Base-by-base conservation (phyloP, 139 green algal genomes). In the Chlamydomonas applanata region DNA sequence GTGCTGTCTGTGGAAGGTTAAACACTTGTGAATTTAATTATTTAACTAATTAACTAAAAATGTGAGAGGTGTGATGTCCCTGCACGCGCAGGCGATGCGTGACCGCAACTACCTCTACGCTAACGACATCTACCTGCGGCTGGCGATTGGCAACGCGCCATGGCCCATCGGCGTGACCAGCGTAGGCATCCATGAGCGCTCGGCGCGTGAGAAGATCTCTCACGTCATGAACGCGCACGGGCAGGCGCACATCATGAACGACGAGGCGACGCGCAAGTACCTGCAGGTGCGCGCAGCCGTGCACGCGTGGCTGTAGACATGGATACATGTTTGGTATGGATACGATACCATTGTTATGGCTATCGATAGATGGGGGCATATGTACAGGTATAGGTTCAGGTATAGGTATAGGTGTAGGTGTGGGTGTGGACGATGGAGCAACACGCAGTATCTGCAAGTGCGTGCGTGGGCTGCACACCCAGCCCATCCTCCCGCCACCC, bases 191-290 rank as follows among this genome's bases (percentile, higher is more conserved):
- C 93, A 98, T 89, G 96, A 98, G 85, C 92, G 96, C 25, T 92
- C 86, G 1, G 92, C 95, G 1, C 91, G 96, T 29, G 96, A 99
- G 83, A 98, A 99, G 81, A 99, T 99, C 73, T 92, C 87, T 0
- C 88, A 90, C 73, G 79, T 85, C 29, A 85, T 85, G 73, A 91
- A 92, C 68, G 74, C 61, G 63, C 90, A 83, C 71, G 84, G 85
- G 30, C 77, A 94, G 69, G 96, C 96, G 24, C 96, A 99, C 88
- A 95, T 99, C 80, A 99, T 99, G 96, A 98, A 98, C 79, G 96
- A 99, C 60, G 96, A 99, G 85, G 94, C 94, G 2, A 97, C 96
- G 2, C 88, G 96, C 66, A 99, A 99, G 86, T 89, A 82, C 69
- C 82, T 89, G 66, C 84, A 89, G 83, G 83, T 88, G 30, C 14